Conservation (phyloP, 1,284 basidiomycete genomes). For the Earliella scabrosa region DNA sequence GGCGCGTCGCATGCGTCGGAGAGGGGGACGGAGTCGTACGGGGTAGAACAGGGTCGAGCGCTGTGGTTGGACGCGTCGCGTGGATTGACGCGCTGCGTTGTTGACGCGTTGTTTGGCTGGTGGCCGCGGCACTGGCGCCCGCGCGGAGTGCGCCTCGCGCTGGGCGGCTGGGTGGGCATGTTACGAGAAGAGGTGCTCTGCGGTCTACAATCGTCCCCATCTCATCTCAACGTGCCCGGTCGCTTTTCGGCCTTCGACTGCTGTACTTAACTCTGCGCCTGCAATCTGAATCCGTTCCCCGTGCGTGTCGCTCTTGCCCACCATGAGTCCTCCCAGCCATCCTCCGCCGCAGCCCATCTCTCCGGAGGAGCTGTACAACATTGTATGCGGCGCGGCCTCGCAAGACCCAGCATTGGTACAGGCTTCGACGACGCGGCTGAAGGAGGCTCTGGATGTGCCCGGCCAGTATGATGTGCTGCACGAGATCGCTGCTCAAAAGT, state of each 20-base stretch:
- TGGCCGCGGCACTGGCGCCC: constrained; percentile 1
- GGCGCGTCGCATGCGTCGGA: constrained; percentile 13
- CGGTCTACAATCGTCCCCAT: not conserved
- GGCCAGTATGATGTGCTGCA: constrained; percentile 74
- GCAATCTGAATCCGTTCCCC: constrained; percentile 2
- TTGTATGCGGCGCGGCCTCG: constrained; percentile 68
- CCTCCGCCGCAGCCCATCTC: constrained; percentile 39
- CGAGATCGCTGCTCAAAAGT: constrained; percentile 65
- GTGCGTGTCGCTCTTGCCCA: not conserved
- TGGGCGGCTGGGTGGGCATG: not conserved
- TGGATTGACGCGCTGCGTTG: constrained; percentile 14
- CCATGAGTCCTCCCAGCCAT: constrained; percentile 15
- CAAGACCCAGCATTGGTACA: constrained; percentile 66
- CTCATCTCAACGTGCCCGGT: constrained; percentile 1
- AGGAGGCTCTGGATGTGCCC: constrained; percentile 64
- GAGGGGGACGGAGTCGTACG: not conserved
- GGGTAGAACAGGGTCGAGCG: not conserved
- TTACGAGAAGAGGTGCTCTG: not conserved
- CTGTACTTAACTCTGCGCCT: constrained; percentile 12
- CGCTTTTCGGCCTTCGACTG: not conserved
- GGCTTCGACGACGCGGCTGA: constrained; percentile 63
- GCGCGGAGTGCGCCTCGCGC: not conserved
- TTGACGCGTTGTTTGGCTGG: constrained; percentile 26
- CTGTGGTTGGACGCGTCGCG: constrained; percentile 18
- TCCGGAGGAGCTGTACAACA: constrained; percentile 65